These are phyloP conservation scores for Candida vartiovaarae DNA, from an alignment of 805 yeast species.

Conservation along the genomic window DNA sequence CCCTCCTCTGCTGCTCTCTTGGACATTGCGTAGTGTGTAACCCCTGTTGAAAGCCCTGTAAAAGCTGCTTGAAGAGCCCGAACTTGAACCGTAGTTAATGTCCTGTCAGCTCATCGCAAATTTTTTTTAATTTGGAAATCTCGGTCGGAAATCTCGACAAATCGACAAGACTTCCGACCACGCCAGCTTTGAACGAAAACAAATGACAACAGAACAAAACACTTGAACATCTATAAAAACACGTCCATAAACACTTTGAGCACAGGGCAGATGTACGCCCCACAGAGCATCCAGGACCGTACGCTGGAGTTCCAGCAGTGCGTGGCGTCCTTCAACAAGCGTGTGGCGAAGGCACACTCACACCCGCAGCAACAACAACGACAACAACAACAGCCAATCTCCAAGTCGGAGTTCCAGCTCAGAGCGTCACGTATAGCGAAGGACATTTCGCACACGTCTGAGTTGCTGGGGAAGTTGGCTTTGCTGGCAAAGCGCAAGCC, in stretches of 20 bases:
- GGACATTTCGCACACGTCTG: conserved; percentile 84
- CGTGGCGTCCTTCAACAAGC: conserved; percentile 66
- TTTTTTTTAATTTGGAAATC: too few relatives aligned
- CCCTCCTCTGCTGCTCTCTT: conserved; percentile 22
- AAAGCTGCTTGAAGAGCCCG: too few relatives aligned
- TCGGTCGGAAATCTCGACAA: too few relatives aligned
- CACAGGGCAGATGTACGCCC: conserved; percentile 7
- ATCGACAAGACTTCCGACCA: too few relatives aligned
- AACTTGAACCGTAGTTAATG: too few relatives aligned
- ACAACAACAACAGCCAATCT: conserved; percentile 15
- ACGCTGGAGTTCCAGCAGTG: conserved; percentile 92
- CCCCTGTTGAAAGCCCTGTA: neutral
- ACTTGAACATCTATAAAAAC: neutral
- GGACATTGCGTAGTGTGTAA: conserved; percentile 13
- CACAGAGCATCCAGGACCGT: conserved; percentile 55
- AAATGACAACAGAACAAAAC: too few relatives aligned
- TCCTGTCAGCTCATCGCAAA: too few relatives aligned
- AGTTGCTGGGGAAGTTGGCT: conserved; percentile 72
- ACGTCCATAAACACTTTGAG: neutral
- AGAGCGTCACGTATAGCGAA: conserved; percentile 80
- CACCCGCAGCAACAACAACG: conserved; percentile 5
- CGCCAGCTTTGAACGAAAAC: too few relatives aligned
- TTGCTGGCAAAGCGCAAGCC: conserved; percentile 82
- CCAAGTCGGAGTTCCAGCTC: conserved; percentile 45
- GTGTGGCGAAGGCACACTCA: conserved; percentile 32